Conservation (phyloP, 305 asterid genomes). For the Andrographis paniculata region DNA sequence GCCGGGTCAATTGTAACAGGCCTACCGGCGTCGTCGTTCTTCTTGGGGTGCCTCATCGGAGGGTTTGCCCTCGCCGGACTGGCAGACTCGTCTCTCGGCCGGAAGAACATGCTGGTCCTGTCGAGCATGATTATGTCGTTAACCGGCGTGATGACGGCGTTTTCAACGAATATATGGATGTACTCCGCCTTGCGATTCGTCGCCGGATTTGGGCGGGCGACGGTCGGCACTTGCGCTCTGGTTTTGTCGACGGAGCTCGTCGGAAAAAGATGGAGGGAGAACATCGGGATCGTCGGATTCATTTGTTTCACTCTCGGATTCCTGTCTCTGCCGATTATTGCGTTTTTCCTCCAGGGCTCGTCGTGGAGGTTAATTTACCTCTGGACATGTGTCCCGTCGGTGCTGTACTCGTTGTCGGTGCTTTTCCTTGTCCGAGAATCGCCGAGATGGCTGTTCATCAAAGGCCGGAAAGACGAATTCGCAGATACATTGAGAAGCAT, state of each 20-base stretch:
- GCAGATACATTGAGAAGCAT: slow-evolving; percentile 30
- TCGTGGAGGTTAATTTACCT: slow-evolving; percentile 54
- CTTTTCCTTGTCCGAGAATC: slow-evolving; percentile 39
- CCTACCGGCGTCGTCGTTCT: slow-evolving; percentile 44
- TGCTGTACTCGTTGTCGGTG: slow-evolving; percentile 30
- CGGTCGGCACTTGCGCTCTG: slow-evolving; percentile 47
- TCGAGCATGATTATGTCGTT: slow-evolving; percentile 39
- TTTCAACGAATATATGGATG: slow-evolving; percentile 35
- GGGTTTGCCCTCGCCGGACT: slow-evolving; percentile 36
- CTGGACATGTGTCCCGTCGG: slow-evolving; percentile 37
- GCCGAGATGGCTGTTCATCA: slow-evolving; percentile 54
- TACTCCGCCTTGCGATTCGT: slow-evolving; percentile 29
- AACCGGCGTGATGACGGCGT: slow-evolving; percentile 25
- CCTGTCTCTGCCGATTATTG: slow-evolving; percentile 43
- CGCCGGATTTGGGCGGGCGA: slow-evolving; percentile 47
- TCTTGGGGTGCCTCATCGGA: slow-evolving; percentile 44
- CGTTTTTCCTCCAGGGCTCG: slow-evolving; percentile 21
- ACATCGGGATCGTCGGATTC: slow-evolving; percentile 44
- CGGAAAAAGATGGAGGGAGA: slow-evolving; percentile 52
- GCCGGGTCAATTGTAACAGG: slow-evolving; percentile 35
- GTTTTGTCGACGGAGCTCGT: slow-evolving; percentile 56
- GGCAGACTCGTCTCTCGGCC: slow-evolving; percentile 44
- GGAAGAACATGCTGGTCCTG: slow-evolving; percentile 32
- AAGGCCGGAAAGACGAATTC: slow-evolving; percentile 34
- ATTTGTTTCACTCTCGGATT: slow-evolving; percentile 45